These are phyloP conservation scores for Nemophila menziesii DNA, from an alignment of 257 asterid species.

Conservation along the genomic window DNA sequence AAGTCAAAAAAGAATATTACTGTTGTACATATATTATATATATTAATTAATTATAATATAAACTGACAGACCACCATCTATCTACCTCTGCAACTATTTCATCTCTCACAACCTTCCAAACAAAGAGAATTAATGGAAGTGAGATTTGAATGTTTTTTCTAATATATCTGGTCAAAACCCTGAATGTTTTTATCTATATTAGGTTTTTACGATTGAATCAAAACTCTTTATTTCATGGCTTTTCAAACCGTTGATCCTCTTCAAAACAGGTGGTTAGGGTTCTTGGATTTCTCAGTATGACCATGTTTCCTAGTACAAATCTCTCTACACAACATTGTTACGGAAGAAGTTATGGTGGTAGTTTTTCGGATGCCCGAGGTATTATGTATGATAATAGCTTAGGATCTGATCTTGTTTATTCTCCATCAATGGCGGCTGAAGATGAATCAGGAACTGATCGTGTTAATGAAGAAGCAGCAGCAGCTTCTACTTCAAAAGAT, in stretches of 20 bases:
- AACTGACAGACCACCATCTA: conserved; percentile 62
- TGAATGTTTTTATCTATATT: too few relatives aligned
- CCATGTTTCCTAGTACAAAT: conserved; percentile 52
- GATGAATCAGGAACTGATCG: conserved; percentile 31
- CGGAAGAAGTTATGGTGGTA: conserved; percentile 12
- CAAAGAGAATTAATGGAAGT: conserved; percentile 64
- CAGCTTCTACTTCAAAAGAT: conserved; percentile 26
- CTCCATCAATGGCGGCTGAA: conserved; percentile 33
- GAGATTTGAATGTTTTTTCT: conserved; percentile 46
- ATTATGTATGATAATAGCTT: conserved; percentile 18
- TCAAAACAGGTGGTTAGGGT: conserved; percentile 8
- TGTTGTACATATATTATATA: too few relatives aligned
- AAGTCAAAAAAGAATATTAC: conserved; percentile 18
- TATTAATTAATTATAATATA: too few relatives aligned
- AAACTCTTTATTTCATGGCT: conserved; percentile 21
- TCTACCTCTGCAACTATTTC: conserved; percentile 34
- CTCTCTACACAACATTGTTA: conserved; percentile 20
- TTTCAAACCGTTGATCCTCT: conserved; percentile 3
- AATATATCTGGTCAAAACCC: too few relatives aligned
- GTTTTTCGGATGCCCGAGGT: conserved; percentile 20
- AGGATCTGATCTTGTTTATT: conserved; percentile 35
- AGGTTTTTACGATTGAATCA: too few relatives aligned
- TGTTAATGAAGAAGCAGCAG: conserved; percentile 14
- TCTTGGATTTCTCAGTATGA: conserved; percentile 36
- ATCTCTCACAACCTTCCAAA: conserved; percentile 64